Percentiles rank a stretch among this genome's conserved stretches.
These are phyloP conservation scores for Nigrograna mackinnonii DNA, from an alignment of 2,329 filamentous ascomycete genomes.

Conservation along the genomic window DNA sequence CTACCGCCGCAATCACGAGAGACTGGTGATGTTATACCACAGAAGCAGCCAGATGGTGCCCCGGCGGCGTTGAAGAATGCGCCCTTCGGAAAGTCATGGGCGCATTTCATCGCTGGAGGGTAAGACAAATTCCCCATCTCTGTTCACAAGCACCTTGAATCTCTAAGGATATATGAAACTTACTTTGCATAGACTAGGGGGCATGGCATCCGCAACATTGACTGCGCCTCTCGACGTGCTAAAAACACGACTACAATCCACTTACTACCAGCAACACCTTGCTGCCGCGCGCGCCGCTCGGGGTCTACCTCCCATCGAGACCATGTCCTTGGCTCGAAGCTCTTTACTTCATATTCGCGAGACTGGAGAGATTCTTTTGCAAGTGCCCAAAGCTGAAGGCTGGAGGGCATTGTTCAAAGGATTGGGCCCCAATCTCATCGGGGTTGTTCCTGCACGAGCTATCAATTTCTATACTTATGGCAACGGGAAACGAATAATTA, in stretches of 20 bases:
- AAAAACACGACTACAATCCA: constrained; percentile 90
- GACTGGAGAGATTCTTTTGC: constrained; percentile 81
- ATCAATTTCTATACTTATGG: constrained; percentile 96
- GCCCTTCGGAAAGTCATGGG: constrained; percentile 75
- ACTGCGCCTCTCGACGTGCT: constrained; percentile 93
- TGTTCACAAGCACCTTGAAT: background rate
- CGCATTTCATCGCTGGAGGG: constrained; percentile 90
- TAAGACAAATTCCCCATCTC: constrained; percentile 44
- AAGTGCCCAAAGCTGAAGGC: constrained; percentile 81
- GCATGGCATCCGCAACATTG: constrained; percentile 90
- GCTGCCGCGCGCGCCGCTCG: constrained; percentile 66
- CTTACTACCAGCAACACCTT: constrained; percentile 89
- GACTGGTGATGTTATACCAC: constrained; percentile 59
- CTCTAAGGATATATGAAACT: constrained; percentile 11
- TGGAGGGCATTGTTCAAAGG: constrained; percentile 91
- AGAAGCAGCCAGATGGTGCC: constrained; percentile 44
- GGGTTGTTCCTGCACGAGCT: constrained; percentile 84
- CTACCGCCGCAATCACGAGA: constrained; percentile 60
- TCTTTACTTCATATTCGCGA: constrained; percentile 77
- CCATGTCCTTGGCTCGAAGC: constrained; percentile 67
- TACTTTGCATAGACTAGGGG: constrained; percentile 67
- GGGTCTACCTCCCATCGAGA: constrained; percentile 54
- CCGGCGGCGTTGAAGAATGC: constrained; percentile 41
- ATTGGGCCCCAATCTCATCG: constrained; percentile 84
- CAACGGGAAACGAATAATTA: constrained; percentile 84